A percentile compares a stretch with the other conserved stretches of the same genome.
Evolutionary conservation across 2,329 filamentous ascomycete species (phyloP).

Genomic region (Cladosporium sp.): DNA sequence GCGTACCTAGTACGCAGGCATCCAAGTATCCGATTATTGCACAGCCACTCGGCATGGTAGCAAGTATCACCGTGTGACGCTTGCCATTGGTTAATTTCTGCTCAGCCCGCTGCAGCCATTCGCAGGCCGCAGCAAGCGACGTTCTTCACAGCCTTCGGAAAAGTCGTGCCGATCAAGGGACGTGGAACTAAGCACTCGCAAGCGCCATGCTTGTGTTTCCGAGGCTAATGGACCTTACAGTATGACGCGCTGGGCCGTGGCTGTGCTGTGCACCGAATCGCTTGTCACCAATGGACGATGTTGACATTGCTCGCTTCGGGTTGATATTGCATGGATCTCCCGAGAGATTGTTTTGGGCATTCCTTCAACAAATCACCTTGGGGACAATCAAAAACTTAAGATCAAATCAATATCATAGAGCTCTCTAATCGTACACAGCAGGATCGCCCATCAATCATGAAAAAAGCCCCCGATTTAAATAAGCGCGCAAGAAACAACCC

Average conservation of each 20-base stretch:
- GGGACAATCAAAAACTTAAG: not conserved
- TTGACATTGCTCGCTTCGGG: not conserved
- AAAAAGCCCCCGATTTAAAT: not conserved
- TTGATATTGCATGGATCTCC: not conserved
- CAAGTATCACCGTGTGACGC: not conserved
- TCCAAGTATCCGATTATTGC: not conserved
- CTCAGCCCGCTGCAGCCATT: constrained; percentile 3
- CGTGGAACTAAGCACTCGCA: not conserved
- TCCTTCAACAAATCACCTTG: not conserved
- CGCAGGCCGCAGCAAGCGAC: not conserved
- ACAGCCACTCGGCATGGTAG: constrained; percentile 4
- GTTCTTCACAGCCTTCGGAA: constrained; percentile 4
- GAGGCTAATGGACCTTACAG: not conserved
- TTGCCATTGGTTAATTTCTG: not conserved
- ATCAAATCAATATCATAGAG: not conserved
- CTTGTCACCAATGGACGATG: not conserved
- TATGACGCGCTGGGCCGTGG: not conserved
- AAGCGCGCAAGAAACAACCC: not conserved
- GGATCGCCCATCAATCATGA: not conserved
- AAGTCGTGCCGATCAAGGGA: not conserved
- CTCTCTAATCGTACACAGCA: not conserved
- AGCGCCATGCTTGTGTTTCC: constrained; percentile 1
- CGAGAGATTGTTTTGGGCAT: not conserved
- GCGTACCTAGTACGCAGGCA: not conserved
- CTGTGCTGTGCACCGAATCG: not conserved